Conservation (phyloP, 2,329 filamentous ascomycete genomes). For the Epichloe amarillans region DNA sequence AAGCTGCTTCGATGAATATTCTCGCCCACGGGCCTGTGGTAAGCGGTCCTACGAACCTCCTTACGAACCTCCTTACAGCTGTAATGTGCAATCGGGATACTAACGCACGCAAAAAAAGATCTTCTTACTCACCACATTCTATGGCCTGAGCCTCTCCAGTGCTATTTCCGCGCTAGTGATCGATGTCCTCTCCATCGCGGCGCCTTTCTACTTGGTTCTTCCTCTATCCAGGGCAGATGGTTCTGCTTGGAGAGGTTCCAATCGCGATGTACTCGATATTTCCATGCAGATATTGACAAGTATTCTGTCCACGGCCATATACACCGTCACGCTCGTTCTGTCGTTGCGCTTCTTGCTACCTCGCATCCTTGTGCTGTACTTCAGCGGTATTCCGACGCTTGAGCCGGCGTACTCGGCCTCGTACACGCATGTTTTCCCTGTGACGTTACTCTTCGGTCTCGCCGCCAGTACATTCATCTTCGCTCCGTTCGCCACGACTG, state of each 20-base stretch:
- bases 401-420: constrained; percentile 52
- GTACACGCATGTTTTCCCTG: constrained; percentile 47
- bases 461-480: constrained; percentile 71
- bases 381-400: constrained; percentile 57
- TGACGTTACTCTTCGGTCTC: constrained; percentile 45
- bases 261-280: constrained; percentile 53
- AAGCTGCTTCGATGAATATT: constrained; percentile 51
- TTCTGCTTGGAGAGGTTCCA: constrained; percentile 37
- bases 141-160: constrained; percentile 50
- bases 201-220: constrained; percentile 66
- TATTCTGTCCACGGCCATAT: constrained; percentile 57
- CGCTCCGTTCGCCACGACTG: constrained; percentile 46
- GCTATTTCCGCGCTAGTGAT: constrained; percentile 50
- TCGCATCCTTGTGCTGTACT: constrained; percentile 58
- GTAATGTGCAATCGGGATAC: background rate
- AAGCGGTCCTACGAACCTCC: background rate
- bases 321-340: constrained; percentile 57
- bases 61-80: background rate
- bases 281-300: constrained; percentile 51
- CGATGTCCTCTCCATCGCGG: constrained; percentile 52
- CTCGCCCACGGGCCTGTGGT: constrained; percentile 64
- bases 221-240: constrained; percentile 51
- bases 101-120: constrained; percentile 29
- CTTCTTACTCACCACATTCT: constrained; percentile 67
- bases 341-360: constrained; percentile 61